Evolutionary conservation across 1,139 yeast species (phyloP), one percentile per base, ranked within the genome.

Genomic region (Candida pseudoviswanathii): DNA sequence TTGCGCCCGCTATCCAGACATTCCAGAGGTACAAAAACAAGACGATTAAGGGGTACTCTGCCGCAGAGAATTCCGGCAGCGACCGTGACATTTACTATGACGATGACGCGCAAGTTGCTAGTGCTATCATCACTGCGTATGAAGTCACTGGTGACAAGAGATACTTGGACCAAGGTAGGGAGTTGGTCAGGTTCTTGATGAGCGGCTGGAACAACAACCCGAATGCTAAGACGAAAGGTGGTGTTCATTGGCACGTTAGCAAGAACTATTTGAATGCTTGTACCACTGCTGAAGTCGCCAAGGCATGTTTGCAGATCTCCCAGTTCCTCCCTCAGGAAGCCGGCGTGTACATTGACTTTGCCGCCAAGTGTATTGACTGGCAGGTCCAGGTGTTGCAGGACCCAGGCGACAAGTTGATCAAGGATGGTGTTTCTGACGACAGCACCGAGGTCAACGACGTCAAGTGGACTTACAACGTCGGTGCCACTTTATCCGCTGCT

Each of bases 41-140:
- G 10, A 68, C 75, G 53, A 60, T 70, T 58, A 78, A 75, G 51
- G 86, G 84, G 2, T 83, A 70, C 62, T 76, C 84, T 41, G 88
- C 87, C 2, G 84, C 85, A 3, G 83, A 80, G 59, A 74, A 80
- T 61, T 69, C 68, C 49, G 78, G 80, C 34, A 80, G 78, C 44
- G 86, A 84, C 63, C 70, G 70, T 44, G 91, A 86, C 62, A 81
- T 86, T 44, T 85, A 85, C 63, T 85, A 83, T 57, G 92, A 86
- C 62, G 92, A 86, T 60, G 87, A 85, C 61, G 92, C 91, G 3
- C 92, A 86, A 62, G 84, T 85, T 11, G 86, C 88, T 21, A 76
- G 85, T 57, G 86, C 86, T 8, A 74, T 84, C 59, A 69, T 86
- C 51, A 77, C 85, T 1, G 89, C 89, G 1, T 86, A 82, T 60